phyloP scores from a whole-genome alignment of 192 early-diverging fungal species.

The Coemansia sp. region DNA sequence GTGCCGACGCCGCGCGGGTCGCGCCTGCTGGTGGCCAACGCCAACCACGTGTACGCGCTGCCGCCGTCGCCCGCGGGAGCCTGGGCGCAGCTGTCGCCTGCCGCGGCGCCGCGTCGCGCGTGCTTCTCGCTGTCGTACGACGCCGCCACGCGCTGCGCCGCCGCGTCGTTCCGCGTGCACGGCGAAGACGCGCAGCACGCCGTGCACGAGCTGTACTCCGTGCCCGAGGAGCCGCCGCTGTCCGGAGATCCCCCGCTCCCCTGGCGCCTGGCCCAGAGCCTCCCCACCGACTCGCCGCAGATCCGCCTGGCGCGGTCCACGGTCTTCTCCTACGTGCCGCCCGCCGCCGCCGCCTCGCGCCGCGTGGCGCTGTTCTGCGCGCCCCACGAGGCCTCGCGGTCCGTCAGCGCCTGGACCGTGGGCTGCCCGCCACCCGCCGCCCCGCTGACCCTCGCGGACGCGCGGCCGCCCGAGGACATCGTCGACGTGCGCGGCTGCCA shows the following conservation, averaged over 20 bases:
- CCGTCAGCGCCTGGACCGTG: slow-evolving; percentile 19
- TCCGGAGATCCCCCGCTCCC: too few relatives aligned
- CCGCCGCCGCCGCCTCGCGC: neutral
- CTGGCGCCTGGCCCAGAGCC: neutral
- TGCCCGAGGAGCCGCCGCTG: neutral
- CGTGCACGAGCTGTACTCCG: slow-evolving; percentile 26
- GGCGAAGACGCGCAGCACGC: neutral
- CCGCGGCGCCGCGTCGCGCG: neutral
- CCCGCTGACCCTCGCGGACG: slow-evolving; percentile 10
- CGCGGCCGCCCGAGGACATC: slow-evolving; percentile 9
- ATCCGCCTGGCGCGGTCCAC: slow-evolving; percentile 20
- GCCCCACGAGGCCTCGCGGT: slow-evolving; percentile 16
- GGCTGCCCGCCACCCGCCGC: neutral
- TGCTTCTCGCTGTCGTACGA: slow-evolving; percentile 33
- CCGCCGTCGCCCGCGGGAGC: neutral
- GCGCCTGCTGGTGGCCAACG: slow-evolving; percentile 28
- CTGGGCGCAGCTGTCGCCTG: slow-evolving; percentile 21
- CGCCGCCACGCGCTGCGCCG: slow-evolving; percentile 1
- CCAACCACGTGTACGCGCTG: slow-evolving; percentile 18
- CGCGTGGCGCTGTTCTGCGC: slow-evolving; percentile 31
- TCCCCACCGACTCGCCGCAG: slow-evolving; percentile 24
- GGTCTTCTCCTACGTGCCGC: slow-evolving; percentile 19
- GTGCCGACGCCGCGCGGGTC: neutral
- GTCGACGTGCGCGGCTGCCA: slow-evolving; percentile 32
- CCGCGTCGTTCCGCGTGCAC: slow-evolving; percentile 25